Percentiles rank a stretch among this genome's conserved stretches.
Conservation (phyloP, 768 basidiomycete genomes). For the Neoboletus brunneissimus region DNA sequence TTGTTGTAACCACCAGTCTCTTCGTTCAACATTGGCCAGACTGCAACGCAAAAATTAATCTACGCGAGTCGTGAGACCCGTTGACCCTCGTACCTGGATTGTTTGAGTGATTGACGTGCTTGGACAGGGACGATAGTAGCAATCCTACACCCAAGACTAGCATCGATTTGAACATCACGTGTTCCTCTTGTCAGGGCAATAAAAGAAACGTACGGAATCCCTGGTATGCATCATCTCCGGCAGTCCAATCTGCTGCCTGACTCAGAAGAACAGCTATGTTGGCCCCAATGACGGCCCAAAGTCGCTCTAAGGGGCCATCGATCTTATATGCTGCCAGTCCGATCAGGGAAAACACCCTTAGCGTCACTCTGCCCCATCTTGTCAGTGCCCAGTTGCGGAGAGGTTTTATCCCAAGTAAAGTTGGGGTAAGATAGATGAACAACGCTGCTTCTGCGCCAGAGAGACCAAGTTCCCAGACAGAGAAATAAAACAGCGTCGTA, state of each 20-base stretch:
- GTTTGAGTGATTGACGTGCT: conserved; percentile 76
- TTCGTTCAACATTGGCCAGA: conserved; percentile 76
- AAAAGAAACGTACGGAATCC: conserved; percentile 41
- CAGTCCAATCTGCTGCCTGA: conserved; percentile 54
- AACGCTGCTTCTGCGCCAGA: conserved; percentile 79
- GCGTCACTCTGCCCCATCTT: conserved; percentile 44
- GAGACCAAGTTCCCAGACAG: conserved; percentile 85
- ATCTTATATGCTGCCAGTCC: conserved; percentile 55
- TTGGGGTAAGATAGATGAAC: conserved; percentile 67
- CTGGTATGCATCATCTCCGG: conserved; percentile 43
- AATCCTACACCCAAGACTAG: conserved; percentile 67
- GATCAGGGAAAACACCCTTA: conserved; percentile 49
- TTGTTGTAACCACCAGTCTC: conserved; percentile 69
- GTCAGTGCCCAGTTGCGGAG: conserved; percentile 47
- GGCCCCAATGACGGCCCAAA: conserved; percentile 56
- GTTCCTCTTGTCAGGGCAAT: not conserved
- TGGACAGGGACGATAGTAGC: conserved; percentile 62
- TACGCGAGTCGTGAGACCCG: not conserved
- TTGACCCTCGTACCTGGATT: conserved; percentile 56
- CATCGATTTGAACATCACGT: not conserved
- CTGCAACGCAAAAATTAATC: conserved; percentile 32
- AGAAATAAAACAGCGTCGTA: conserved; percentile 86
- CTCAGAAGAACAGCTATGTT: conserved; percentile 49
- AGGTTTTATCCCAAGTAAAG: conserved; percentile 49
- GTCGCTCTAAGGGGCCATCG: conserved; percentile 49